Percentiles rank a stretch among this genome's conserved stretches.
Conservation (phyloP, 2,329 filamentous ascomycete genomes). For the Tolypocladium ovalisporum region DNA sequence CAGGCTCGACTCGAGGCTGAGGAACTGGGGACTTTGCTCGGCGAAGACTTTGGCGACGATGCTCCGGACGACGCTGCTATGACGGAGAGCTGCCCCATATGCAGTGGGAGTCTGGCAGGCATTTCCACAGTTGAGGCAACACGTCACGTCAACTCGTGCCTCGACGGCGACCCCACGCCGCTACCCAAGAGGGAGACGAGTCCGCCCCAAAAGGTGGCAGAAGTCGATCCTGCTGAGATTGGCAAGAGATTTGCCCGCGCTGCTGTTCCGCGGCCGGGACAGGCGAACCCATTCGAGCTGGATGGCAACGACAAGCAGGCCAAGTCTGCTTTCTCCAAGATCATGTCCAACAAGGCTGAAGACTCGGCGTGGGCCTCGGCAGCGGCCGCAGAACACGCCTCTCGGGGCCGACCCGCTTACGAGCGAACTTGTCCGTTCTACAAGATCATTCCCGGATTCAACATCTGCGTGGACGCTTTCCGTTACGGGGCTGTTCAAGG, state of each 20-base stretch:
- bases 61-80: slow-evolving; percentile 18
- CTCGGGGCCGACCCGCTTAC: slow-evolving; percentile 76
- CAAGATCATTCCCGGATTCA: slow-evolving; percentile 91
- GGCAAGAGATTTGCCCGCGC: slow-evolving; percentile 56
- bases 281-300: slow-evolving; percentile 65
- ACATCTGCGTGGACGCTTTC: slow-evolving; percentile 91
- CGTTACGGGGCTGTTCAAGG: slow-evolving; percentile 88
- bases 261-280: slow-evolving; percentile 64
- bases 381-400: slow-evolving; percentile 65
- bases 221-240: slow-evolving; percentile 25
- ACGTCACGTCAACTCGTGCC: slow-evolving; percentile 82
- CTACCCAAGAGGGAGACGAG: slow-evolving; percentile 24
- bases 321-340: slow-evolving; percentile 73
- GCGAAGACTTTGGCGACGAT: slow-evolving; percentile 23
- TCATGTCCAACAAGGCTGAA: slow-evolving; percentile 90
- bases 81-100: slow-evolving; percentile 60
- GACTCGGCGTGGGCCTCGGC: slow-evolving; percentile 83
- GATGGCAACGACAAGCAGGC: slow-evolving; percentile 24
- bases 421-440: slow-evolving; percentile 94
- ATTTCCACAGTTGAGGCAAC: slow-evolving; percentile 57
- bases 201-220: slow-evolving; percentile 7
- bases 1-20: slow-evolving; percentile 57
- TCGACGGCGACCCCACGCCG: slow-evolving; percentile 68
- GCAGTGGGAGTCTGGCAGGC: slow-evolving; percentile 51
- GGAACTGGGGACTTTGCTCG: slow-evolving; percentile 32